phyloP scores from a whole-genome alignment of 2,329 filamentous ascomycete genomes.

The Fusarium agapanthi region DNA sequence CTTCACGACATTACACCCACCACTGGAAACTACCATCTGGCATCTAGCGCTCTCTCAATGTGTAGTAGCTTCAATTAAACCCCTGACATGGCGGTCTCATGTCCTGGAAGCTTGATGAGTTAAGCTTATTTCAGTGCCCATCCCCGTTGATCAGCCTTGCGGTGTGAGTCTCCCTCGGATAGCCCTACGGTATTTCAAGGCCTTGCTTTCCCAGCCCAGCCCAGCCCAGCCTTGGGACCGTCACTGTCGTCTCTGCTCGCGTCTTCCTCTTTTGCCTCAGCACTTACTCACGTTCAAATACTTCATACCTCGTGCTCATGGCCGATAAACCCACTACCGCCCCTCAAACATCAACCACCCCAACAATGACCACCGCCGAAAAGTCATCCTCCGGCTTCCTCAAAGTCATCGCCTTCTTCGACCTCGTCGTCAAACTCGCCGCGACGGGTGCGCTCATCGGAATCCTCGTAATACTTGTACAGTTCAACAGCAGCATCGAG shows the following conservation, averaged over 20 bases:
- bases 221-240: not conserved
- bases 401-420: slow-evolving; percentile 28
- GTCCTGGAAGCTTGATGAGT: not conserved
- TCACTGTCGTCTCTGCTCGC: not conserved
- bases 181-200: slow-evolving; percentile 22
- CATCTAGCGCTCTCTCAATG: not conserved
- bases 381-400: slow-evolving; percentile 19
- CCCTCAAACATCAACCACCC: not conserved
- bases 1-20: not conserved
- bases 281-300: not conserved
- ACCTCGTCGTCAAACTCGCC: slow-evolving; percentile 26
- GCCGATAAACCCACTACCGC: slow-evolving; percentile 8
- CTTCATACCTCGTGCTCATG: not conserved
- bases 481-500: slow-evolving; percentile 1
- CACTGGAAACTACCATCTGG: not conserved
- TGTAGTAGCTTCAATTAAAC: slow-evolving; percentile 1
- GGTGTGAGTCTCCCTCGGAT: not conserved
- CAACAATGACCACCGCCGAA: slow-evolving; percentile 12
- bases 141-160: slow-evolving; percentile 5
- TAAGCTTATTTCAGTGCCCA: slow-evolving; percentile 22
- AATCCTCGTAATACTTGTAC: slow-evolving; percentile 24
- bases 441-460: slow-evolving; percentile 29
- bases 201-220: not conserved
- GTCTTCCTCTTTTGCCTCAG: not conserved
- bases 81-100: slow-evolving; percentile 22